Conservation (phyloP, 257 asterid species). For the Ehretia macrophylla region DNA sequence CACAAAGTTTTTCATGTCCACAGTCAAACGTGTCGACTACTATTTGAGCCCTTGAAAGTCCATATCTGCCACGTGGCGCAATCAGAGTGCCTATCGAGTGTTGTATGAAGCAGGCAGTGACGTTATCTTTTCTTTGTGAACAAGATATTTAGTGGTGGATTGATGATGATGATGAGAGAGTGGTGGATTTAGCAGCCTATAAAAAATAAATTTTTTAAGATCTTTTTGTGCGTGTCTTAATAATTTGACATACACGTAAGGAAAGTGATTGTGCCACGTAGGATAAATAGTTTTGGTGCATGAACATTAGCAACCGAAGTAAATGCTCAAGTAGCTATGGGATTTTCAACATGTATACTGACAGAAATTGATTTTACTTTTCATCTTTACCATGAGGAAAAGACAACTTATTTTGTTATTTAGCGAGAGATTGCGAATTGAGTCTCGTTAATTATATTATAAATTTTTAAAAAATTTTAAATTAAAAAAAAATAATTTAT, state of each 20-base stretch:
- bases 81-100: conserved; percentile 3
- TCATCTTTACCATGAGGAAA: not conserved
- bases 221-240: conserved; percentile 23
- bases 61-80: conserved; percentile 26
- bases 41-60: not conserved
- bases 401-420: not conserved
- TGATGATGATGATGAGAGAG: no score
- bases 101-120: conserved; percentile 13
- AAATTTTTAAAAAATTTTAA: no score
- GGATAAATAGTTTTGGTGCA: conserved; percentile 20
- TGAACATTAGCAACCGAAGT: not conserved
- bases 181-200: no score
- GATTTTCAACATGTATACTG: no score
- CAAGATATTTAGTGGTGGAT: conserved; percentile 36
- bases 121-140: conserved; percentile 15
- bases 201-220: no score
- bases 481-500: no score
- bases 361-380: no score
- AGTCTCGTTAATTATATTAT: no score
- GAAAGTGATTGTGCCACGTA: conserved; percentile 29
- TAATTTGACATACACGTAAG: conserved; percentile 13
- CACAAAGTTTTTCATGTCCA: no score
- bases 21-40: no score
- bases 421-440: no score
- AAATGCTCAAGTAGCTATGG: no score